Evolutionary conservation across 441 rosid genomes (phyloP).

Genomic region (Metrosideros polymorpha): DNA sequence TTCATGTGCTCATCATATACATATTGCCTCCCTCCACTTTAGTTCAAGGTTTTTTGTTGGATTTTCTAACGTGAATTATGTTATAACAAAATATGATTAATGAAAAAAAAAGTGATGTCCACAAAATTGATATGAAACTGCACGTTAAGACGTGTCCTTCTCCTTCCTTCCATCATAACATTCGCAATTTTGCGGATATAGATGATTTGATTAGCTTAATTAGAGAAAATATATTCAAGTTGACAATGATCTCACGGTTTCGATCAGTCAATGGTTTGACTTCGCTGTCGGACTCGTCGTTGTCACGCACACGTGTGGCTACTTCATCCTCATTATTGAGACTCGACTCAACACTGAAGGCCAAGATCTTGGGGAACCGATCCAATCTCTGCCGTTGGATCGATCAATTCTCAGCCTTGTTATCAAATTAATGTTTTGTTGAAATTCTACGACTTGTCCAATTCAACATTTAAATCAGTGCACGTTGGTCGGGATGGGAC

Average conservation of each 20-base stretch:
- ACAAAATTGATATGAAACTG: background rate
- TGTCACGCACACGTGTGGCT: background rate
- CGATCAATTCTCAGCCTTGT: background rate
- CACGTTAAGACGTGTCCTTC: background rate
- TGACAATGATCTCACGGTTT: background rate
- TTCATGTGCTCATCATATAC: background rate
- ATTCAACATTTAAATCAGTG: rapidly evolving
- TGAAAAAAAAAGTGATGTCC: background rate
- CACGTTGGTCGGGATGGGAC: rapidly evolving
- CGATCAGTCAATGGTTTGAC: background rate
- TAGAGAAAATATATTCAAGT: background rate
- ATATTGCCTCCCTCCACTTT: rapidly evolving
- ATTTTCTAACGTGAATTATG: rapidly evolving
- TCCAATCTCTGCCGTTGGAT: background rate
- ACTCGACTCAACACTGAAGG: rapidly evolving
- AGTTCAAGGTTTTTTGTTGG: rapidly evolving
- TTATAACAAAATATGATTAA: no score
- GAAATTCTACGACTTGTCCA: background rate
- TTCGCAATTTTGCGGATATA: background rate
- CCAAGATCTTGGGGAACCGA: background rate
- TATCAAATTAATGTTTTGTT: background rate
- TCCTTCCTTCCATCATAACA: background rate
- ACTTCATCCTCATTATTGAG: background rate
- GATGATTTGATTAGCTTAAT: background rate
- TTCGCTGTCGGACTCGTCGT: background rate